Evolutionary conservation across 805 yeast species (phyloP).

Genomic region (Ogataea pilisensis): DNA sequence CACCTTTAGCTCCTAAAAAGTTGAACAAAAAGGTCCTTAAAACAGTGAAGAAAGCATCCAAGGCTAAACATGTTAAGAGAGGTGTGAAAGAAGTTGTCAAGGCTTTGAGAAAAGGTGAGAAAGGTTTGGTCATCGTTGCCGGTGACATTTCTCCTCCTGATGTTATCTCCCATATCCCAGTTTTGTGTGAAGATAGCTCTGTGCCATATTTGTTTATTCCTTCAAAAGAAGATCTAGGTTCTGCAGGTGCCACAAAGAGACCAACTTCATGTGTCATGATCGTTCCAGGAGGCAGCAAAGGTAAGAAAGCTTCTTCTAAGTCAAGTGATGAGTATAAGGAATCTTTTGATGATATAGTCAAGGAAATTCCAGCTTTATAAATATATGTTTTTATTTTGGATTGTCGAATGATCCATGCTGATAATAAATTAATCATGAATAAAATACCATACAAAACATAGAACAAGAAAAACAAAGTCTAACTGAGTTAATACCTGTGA

Average conservation of each 20-base stretch:
- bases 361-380: constrained; percentile 64
- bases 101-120: constrained; percentile 96
- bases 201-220: constrained; percentile 95
- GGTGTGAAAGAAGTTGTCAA: constrained; percentile 99
- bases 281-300: constrained; percentile 90
- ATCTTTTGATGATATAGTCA: constrained; percentile 86
- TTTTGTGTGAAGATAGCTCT: constrained; percentile 87
- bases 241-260: constrained; percentile 98
- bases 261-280: constrained; percentile 98
- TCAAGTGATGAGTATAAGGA: constrained; percentile 88
- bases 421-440: no score
- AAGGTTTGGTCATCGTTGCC: constrained; percentile 93
- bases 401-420: no score
- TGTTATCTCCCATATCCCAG: constrained; percentile 96
- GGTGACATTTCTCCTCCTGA: constrained; percentile 98
- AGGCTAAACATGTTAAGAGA: constrained; percentile 96
- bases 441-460: no score
- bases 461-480: no score
- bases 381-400: constrained; percentile 8
- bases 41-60: constrained; percentile 95
- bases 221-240: constrained; percentile 95
- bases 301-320: constrained; percentile 60
- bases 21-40: constrained; percentile 92
- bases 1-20: constrained; percentile 94
- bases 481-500: no score